These are phyloP conservation scores for Suillus ampliporus DNA, from an alignment of 768 basidiomycete species.

Conservation along the genomic window DNA sequence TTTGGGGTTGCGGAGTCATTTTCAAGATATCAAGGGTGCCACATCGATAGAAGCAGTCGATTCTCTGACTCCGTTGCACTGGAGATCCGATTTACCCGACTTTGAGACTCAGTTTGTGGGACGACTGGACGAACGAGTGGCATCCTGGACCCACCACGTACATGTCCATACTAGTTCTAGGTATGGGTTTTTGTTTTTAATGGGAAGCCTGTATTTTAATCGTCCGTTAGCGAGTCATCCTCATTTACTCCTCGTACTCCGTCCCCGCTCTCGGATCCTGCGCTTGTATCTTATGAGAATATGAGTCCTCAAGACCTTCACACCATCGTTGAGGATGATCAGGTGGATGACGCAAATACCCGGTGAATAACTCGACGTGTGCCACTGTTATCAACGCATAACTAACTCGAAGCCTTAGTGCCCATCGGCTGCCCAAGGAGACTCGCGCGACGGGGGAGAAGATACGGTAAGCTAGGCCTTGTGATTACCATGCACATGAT, in stretches of 20 bases:
- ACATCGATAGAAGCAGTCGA: slow-evolving; percentile 1
- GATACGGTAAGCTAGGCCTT: background rate
- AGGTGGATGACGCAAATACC: background rate
- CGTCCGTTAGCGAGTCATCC: background rate
- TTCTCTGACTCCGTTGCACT: background rate
- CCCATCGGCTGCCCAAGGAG: too few species aligned
- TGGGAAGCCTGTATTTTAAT: background rate
- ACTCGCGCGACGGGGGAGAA: too few species aligned
- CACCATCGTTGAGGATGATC: background rate
- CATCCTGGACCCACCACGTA: slow-evolving; percentile 1
- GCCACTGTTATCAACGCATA: too few species aligned
- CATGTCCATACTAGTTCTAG: background rate
- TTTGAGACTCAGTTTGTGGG: background rate
- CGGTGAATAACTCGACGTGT: background rate
- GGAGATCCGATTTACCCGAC: slow-evolving; percentile 2
- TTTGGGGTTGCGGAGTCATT: slow-evolving; percentile 6
- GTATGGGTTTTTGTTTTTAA: background rate
- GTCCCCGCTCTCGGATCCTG: background rate
- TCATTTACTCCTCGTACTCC: background rate
- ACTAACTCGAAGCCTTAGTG: background rate
- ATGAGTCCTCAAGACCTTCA: background rate
- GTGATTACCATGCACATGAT: background rate
- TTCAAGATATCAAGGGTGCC: background rate
- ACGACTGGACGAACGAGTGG: background rate
- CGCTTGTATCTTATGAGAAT: background rate